Evolutionary conservation across 805 yeast species (phyloP), one percentile per base, ranked within the genome.

Genomic region (Kodamaea restingae): DNA sequence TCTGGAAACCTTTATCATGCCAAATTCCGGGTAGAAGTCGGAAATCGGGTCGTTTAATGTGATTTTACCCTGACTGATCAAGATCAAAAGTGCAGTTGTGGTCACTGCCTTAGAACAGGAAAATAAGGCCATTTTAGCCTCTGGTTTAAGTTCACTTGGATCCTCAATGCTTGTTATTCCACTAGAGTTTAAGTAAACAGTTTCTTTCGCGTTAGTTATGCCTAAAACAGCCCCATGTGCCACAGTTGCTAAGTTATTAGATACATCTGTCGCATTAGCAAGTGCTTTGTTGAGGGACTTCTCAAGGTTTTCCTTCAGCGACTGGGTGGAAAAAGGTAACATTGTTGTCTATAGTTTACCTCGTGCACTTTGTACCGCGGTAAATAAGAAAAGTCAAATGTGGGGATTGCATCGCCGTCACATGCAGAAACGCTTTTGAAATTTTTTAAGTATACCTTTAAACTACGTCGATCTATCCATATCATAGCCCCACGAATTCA

Each of bases 51-150:
- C 52, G 33, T 67, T 71, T 35, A 68, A 45, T 4, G 58, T 55
- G 5, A 68, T 44, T 28, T 46, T 44, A 0, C 64, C 65, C 18
- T 53, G 53, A 22, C 66, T 68, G 29, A 52, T 53, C 17, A 68
- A 55, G 18, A 56, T 53, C 24, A 67, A 50, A n/a, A 60, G 43
- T 3, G 65, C 71, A 52, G 62, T 56, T 6, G 40, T 58, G 1
- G 73, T 62, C 28, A 65, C 47, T 6, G 66, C 46, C 42, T 65
- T 65, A 7, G 68, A 58, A 30, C 60, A 58, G 5, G 70, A 64
- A 38, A 43, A 62, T 17, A 34, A 48, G 4, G 51, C 39, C 24
- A 61, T 43, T 4, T 48, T 40, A 28, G 54, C 46, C 31, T 61
- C 57, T 3, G 37, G 28, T 12, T 36, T 4, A 1, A 54, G 41